These are phyloP conservation scores for Candida quercuum DNA, from an alignment of 805 yeast species.

Conservation along the genomic window DNA sequence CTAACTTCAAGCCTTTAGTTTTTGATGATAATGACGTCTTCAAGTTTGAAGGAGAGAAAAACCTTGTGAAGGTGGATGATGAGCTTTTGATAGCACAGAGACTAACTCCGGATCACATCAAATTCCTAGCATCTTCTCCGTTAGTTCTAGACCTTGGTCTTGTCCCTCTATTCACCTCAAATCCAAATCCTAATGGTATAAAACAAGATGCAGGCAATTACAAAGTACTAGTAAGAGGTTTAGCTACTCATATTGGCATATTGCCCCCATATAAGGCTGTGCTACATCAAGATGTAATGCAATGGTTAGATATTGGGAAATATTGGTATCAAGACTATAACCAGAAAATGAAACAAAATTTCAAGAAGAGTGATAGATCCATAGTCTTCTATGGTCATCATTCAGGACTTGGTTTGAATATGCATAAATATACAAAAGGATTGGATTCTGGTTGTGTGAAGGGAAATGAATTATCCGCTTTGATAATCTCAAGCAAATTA, in stretches of 20 bases:
- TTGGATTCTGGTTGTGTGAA: constrained; percentile 78
- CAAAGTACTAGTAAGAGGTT: constrained; percentile 24
- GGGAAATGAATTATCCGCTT: constrained; percentile 66
- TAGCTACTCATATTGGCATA: constrained; percentile 83
- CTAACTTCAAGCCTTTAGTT: constrained; percentile 30
- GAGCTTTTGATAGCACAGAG: constrained; percentile 13
- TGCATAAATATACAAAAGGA: constrained; percentile 67
- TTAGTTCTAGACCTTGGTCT: constrained; percentile 58
- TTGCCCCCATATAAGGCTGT: constrained; percentile 33
- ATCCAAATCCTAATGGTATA: constrained; percentile 3
- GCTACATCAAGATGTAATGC: constrained; percentile 43
- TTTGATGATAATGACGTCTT: constrained; percentile 13
- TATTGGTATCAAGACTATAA: constrained; percentile 45
- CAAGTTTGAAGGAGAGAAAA: constrained; percentile 15
- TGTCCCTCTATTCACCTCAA: constrained; percentile 32
- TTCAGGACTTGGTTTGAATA: constrained; percentile 68
- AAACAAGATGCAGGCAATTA: constrained; percentile 5
- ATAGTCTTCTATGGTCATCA: constrained; percentile 84
- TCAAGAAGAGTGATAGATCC: constrained; percentile 24
- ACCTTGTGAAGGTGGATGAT: constrained; percentile 8
- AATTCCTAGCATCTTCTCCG: constrained; percentile 57
- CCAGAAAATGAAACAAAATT: constrained; percentile 9
- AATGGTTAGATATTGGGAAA: constrained; percentile 54
- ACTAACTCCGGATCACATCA: constrained; percentile 54
- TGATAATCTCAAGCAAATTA: constrained; percentile 22